Evolutionary conservation across 2,329 filamentous ascomycete species (phyloP).

Genomic region (Coniochaeta hoffmannii): DNA sequence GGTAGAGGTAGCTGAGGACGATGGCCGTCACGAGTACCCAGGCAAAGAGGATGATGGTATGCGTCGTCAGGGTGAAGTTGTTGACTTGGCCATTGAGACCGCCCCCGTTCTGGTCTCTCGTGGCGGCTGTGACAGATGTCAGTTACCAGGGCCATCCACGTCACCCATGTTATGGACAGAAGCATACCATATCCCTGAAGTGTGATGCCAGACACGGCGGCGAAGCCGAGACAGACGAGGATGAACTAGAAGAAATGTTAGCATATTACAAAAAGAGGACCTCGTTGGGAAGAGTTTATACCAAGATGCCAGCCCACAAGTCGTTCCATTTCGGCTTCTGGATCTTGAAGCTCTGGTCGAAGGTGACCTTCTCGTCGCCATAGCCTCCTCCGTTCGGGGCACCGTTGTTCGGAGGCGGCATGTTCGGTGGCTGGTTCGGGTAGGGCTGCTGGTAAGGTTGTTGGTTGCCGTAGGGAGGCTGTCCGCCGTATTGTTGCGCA

Average conservation of each 20-base stretch:
- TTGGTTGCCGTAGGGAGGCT: background rate
- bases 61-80: slow-evolving; percentile 64
- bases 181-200: slow-evolving; percentile 63
- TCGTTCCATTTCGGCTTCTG: slow-evolving; percentile 85
- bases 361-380: slow-evolving; percentile 44
- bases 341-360: slow-evolving; percentile 77
- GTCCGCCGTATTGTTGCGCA: background rate
- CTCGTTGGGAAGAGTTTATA: slow-evolving; percentile 30
- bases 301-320: slow-evolving; percentile 77
- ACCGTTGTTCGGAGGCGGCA: background rate
- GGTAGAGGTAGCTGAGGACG: slow-evolving; percentile 68
- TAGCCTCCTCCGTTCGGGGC: background rate
- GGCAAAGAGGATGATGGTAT: slow-evolving; percentile 78
- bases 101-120: slow-evolving; percentile 55
- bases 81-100: slow-evolving; percentile 67
- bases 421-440: background rate
- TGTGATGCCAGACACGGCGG: slow-evolving; percentile 66
- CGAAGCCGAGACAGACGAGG: slow-evolving; percentile 48
- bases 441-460: background rate
- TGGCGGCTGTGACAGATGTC: slow-evolving; percentile 25
- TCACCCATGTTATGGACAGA: background rate
- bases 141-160: background rate
- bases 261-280: background rate
- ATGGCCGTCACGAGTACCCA: slow-evolving; percentile 70
- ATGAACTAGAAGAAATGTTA: slow-evolving; percentile 12